A percentile compares a stretch with the other conserved stretches of the same genome.
Conservation (phyloP, 1,284 basidiomycete genomes). For the Heterobasidion annosum region DNA sequence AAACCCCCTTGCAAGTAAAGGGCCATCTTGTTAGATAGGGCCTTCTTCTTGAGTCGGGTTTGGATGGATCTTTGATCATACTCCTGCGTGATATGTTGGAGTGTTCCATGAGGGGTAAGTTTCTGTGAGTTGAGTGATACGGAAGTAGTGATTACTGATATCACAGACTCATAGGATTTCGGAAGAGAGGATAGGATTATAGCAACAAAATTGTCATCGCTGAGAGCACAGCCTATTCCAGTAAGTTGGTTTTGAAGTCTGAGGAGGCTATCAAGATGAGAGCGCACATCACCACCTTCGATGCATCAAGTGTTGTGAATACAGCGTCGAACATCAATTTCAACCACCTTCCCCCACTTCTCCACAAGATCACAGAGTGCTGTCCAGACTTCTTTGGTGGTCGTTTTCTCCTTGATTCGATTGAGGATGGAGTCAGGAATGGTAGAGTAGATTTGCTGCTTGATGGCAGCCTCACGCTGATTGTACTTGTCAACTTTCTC, state of each 20-base stretch:
- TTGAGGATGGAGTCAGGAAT: not conserved
- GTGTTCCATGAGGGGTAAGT: slow-evolving; percentile 9
- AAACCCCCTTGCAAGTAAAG: too few species aligned
- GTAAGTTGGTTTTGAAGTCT: slow-evolving; percentile 13
- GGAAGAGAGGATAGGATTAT: slow-evolving; percentile 14
- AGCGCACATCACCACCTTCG: slow-evolving; percentile 13
- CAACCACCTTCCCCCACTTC: slow-evolving; percentile 11
- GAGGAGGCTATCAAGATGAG: slow-evolving; percentile 12
- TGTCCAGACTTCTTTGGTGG: not conserved
- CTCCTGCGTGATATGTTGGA: slow-evolving; percentile 9
- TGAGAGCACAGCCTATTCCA: slow-evolving; percentile 10
- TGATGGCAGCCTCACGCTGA: not conserved
- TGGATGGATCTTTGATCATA: not conserved
- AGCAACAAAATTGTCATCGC: slow-evolving; percentile 10
- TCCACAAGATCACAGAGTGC: slow-evolving; percentile 3
- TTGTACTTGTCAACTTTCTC: not conserved
- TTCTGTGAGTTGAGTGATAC: slow-evolving; percentile 1
- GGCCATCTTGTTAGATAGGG: too few species aligned
- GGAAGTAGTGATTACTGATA: slow-evolving; percentile 6
- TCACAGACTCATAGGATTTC: slow-evolving; percentile 7
- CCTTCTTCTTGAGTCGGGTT: too few species aligned
- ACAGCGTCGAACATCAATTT: slow-evolving; percentile 12
- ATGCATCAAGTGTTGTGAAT: slow-evolving; percentile 11
- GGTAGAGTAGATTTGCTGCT: not conserved
- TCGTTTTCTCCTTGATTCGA: not conserved